Percentiles rank a stretch among this genome's conserved stretches.
Conservation (phyloP, 2,329 filamentous ascomycete species). For the Colletotrichum gloeosporioides region DNA sequence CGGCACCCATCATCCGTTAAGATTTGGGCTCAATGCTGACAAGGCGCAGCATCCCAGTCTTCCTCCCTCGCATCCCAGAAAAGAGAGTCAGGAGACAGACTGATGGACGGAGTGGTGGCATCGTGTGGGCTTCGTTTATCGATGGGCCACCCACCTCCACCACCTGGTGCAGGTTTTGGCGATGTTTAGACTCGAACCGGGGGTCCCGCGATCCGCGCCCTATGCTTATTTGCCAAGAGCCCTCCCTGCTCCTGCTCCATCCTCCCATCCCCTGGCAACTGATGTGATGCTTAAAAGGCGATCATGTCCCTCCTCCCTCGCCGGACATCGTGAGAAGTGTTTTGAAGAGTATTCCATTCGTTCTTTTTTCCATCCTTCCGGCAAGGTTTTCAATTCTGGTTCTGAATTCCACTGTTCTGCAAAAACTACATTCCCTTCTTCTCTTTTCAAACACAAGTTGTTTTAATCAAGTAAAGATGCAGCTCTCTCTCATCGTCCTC, state of each 20-base stretch:
- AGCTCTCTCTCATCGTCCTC: conserved; percentile 16
- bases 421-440: not conserved
- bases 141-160: not conserved
- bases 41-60: not conserved
- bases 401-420: not conserved
- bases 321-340: not conserved
- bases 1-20: not conserved
- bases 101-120: too few relatives aligned
- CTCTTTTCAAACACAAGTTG: not conserved
- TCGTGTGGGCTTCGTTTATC: too few relatives aligned
- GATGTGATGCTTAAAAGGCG: conserved; percentile 19
- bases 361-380: conserved; percentile 12
- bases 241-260: not conserved
- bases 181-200: conserved; percentile 6
- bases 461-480: conserved; percentile 17
- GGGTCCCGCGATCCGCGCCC: not conserved
- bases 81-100: not conserved
- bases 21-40: not conserved
- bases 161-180: conserved; percentile 7
- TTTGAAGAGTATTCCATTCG: not conserved
- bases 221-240: conserved; percentile 9
- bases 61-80: not conserved
- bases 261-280: not conserved
- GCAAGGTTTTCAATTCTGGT: conserved; percentile 16
- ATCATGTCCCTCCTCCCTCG: not conserved